These are phyloP conservation scores for Apiospora koreana DNA, from an alignment of 2,329 filamentous ascomycete genomes.

Conservation along the genomic window DNA sequence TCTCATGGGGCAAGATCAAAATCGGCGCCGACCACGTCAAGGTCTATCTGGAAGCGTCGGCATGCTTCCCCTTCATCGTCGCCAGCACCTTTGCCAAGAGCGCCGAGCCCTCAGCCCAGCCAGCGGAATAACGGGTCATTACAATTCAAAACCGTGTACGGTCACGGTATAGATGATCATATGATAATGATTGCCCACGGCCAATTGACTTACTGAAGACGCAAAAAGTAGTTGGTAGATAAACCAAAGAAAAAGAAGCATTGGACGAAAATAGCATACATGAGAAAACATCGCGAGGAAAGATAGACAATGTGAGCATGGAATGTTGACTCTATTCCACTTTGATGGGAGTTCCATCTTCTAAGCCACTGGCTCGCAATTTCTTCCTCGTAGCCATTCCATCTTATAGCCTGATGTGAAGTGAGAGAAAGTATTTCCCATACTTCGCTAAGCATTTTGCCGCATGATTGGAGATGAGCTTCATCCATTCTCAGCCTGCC, in stretches of 20 bases:
- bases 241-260: not conserved
- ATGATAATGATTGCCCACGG: not conserved
- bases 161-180: too few species aligned
- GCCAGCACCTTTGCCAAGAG: conserved; percentile 65
- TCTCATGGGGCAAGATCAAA: conserved; percentile 99
- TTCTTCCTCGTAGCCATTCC: not conserved
- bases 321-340: not conserved
- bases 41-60: conserved; percentile 67
- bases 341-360: not conserved
- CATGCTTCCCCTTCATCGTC: conserved; percentile 67
- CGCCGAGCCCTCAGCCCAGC: not conserved
- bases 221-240: too few species aligned
- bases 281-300: not conserved
- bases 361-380: not conserved
- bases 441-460: not conserved
- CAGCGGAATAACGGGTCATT: not conserved
- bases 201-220: not conserved
- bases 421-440: not conserved
- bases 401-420: not conserved
- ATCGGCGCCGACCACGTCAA: conserved; percentile 85
- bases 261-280: not conserved
- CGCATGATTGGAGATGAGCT: not conserved
- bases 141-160: too few species aligned
- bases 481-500: not conserved
- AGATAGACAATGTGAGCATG: not conserved